phyloP scores from a whole-genome alignment of 106 monocot species.

The Acorus calamus region DNA sequence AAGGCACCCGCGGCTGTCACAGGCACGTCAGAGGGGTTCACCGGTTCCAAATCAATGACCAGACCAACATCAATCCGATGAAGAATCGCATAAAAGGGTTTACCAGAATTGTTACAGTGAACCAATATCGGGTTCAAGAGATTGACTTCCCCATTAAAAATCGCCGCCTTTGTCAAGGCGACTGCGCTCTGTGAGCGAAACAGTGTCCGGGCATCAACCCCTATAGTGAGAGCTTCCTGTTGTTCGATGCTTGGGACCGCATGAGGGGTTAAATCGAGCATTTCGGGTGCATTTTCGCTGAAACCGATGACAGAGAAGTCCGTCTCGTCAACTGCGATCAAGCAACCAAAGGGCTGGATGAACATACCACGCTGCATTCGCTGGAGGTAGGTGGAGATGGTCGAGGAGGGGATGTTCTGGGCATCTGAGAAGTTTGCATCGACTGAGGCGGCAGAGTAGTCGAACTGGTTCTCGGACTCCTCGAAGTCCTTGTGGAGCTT shows the following conservation, averaged over 20 bases:
- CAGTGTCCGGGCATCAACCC: conserved; percentile 48
- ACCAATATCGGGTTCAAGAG: conserved; percentile 84
- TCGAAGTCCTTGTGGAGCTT: conserved; percentile 69
- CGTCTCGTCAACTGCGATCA: conserved; percentile 44
- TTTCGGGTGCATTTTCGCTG: conserved; percentile 79
- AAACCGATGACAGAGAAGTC: conserved; percentile 56
- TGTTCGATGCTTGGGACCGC: conserved; percentile 87
- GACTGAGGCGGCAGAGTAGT: conserved; percentile 40
- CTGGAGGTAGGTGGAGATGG: conserved; percentile 59
- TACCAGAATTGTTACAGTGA: conserved; percentile 56
- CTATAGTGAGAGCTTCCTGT: conserved; percentile 42
- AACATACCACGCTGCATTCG: conserved; percentile 52
- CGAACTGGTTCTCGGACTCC: conserved; percentile 30
- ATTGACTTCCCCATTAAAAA: conserved; percentile 37
- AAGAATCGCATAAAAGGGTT: conserved; percentile 82
- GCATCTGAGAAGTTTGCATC: conserved; percentile 13
- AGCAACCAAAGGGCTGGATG: conserved; percentile 86
- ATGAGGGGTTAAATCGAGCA: conserved; percentile 69
- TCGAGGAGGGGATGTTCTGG: conserved; percentile 17
- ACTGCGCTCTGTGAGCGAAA: conserved; percentile 37
- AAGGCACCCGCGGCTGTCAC: conserved; percentile 66
- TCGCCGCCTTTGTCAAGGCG: conserved; percentile 70
- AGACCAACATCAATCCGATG: conserved; percentile 60
- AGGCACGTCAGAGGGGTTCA: conserved; percentile 62
- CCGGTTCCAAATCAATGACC: conserved; percentile 85